phyloP scores from a whole-genome alignment of 345 rosid genomes.

The Adansonia digitata region DNA sequence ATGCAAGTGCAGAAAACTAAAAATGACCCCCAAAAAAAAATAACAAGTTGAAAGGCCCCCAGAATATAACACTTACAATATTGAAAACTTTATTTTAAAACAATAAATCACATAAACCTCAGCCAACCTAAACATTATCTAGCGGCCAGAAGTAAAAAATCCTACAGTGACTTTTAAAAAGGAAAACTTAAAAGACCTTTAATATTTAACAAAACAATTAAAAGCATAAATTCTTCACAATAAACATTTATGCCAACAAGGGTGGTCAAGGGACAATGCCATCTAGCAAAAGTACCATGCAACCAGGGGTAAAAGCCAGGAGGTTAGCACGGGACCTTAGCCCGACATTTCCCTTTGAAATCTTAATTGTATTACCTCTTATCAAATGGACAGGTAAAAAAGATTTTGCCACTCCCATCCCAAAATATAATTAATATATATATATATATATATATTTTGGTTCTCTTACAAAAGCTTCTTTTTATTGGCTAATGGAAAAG shows the following conservation, averaged over 20 bases:
- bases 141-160: neutral
- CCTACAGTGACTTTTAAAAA: too few relatives aligned
- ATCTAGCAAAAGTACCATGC: neutral
- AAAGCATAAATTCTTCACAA: neutral
- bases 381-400: neutral
- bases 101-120: neutral
- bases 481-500: neutral
- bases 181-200: too few relatives aligned
- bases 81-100: conserved; percentile 2
- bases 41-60: neutral
- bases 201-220: neutral
- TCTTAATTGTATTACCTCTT: neutral
- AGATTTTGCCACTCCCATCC: neutral
- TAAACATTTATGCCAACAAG: neutral
- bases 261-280: neutral
- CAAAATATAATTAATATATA: too few relatives aligned
- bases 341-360: neutral
- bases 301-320: neutral
- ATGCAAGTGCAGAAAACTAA: neutral
- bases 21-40: neutral
- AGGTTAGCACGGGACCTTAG: too few relatives aligned
- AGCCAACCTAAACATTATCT: neutral
- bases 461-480: too few relatives aligned
- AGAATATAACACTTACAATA: neutral
- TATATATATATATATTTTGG: too few relatives aligned